phyloP scores from a whole-genome alignment of 1,284 basidiomycete species.

The Papiliotrema terrestris region DNA sequence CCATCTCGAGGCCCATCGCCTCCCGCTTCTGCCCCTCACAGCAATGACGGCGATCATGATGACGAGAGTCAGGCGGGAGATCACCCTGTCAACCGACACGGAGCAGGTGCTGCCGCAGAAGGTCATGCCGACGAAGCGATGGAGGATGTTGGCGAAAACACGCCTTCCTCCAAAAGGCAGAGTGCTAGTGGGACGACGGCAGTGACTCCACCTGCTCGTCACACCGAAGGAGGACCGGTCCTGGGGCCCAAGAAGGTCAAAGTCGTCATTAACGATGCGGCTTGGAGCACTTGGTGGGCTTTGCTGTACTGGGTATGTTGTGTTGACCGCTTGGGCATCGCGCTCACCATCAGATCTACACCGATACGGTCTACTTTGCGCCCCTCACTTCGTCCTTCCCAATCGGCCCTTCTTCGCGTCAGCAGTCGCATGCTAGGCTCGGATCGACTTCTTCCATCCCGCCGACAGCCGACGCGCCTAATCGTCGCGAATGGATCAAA shows the following conservation, averaged over 20 bases:
- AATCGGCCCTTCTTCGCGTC: constrained; percentile 9
- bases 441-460: constrained; percentile 6
- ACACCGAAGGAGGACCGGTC: background rate
- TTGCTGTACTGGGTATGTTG: constrained; percentile 72
- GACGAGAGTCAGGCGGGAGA: constrained; percentile 2
- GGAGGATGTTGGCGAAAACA: constrained; percentile 13
- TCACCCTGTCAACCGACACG: background rate
- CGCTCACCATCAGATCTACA: constrained; percentile 63
- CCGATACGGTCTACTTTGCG: constrained; percentile 76
- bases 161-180: background rate
- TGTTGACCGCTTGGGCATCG: background rate
- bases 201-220: background rate
- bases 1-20: constrained; percentile 8
- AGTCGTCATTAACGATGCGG: constrained; percentile 69
- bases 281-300: constrained; percentile 77
- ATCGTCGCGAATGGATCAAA: constrained; percentile 38
- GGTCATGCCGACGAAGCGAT: constrained; percentile 11
- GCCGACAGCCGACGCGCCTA: constrained; percentile 8
- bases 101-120: constrained; percentile 4
- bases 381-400: constrained; percentile 65
- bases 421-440: constrained; percentile 5
- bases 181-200: background rate
- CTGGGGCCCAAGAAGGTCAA: constrained; percentile 54
- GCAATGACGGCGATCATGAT: constrained; percentile 6
- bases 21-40: constrained; percentile 3